Evolutionary conservation across 2,329 filamentous ascomycete species (phyloP).

Genomic region (Domatiomyces catenatus): DNA sequence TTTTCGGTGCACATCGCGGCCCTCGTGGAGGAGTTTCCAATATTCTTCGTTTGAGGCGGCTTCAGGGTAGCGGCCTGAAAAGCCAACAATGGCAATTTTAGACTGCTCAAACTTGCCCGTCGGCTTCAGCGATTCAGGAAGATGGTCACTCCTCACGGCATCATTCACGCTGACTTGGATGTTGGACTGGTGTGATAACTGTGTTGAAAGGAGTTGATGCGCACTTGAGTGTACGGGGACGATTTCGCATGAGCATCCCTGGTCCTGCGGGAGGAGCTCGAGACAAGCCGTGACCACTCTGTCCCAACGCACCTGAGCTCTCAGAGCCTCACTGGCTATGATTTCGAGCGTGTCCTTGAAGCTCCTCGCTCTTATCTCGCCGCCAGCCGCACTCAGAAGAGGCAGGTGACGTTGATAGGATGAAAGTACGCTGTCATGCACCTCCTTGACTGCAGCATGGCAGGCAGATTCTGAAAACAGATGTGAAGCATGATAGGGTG

Average conservation of each 20-base stretch:
- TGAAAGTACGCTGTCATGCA: constrained; percentile 13
- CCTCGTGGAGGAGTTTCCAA: constrained; percentile 24
- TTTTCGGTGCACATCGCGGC: constrained; percentile 19
- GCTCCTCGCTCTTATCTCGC: not conserved
- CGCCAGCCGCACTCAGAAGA: constrained; percentile 1
- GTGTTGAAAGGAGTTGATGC: not conserved
- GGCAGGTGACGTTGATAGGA: constrained; percentile 1
- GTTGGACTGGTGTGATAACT: not conserved
- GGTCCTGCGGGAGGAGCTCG: not conserved
- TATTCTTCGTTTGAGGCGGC: constrained; percentile 11
- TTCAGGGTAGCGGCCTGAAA: constrained; percentile 57
- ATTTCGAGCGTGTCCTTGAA: constrained; percentile 1
- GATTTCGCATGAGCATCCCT: constrained; percentile 1
- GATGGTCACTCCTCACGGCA: not conserved
- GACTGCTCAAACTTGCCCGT: constrained; percentile 3
- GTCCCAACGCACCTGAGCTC: constrained; percentile 5
- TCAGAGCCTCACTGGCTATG: constrained; percentile 1
- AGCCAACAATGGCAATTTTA: constrained; percentile 54
- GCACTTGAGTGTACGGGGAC: not conserved
- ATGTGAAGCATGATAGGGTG: constrained; percentile 2
- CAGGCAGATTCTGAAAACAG: constrained; percentile 22
- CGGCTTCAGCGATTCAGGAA: not conserved
- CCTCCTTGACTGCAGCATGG: constrained; percentile 20
- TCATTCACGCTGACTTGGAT: not conserved
- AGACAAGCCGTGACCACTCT: not conserved